Evolutionary conservation across 768 basidiomycete genomes (phyloP), one percentile per base, ranked within the genome.

Genomic region (Trametes cingulata): DNA sequence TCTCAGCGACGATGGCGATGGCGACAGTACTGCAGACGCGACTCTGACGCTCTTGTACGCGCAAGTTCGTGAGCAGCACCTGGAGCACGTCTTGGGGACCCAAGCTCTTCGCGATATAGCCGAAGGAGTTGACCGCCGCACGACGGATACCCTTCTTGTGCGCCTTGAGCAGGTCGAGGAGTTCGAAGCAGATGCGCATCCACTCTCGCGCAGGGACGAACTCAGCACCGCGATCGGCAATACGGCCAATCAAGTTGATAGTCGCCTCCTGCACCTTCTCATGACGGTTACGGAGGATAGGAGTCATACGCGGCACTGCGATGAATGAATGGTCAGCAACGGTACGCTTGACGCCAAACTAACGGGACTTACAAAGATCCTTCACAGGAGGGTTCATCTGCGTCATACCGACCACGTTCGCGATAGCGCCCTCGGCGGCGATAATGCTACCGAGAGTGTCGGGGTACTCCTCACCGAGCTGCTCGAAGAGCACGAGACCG

Each of bases 321-420:
- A n/a, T 1, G 52, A 39, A 57, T 13, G 33, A n/a, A 48, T 12
- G 20, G 51, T 72, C 53, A 75, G 68, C 10, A 27, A 24, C 24
- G 14, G 6, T 15, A 15, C n/a, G 17, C 17, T 50, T 9, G 12
- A 22, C 5, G 24, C 12, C 5, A 22, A 1, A 27, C 15, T 15
- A 6, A 17, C 46, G 56, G 52, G 12, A 88, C 95, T 85, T 74
- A 97, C 95, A 73, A 58, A 99, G 86, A 82, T 99, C 97, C 75
- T 99, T 99, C 25, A 99, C 95, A 0, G 97, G 97, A 14, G 97
- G 97, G 73, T 97, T 98, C 97, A 99, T 99, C 74, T 98, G 94
- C 10, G 97, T 97, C 97, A 98, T 99, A 76, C 97, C 97, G 63
- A 99, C 97, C 50, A 98, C 97, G 68, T 98, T 98, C 65, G 97